Evolutionary conservation across 169 alveolate species (phyloP).

Genomic region (Ichthyophthirius multifiliis): DNA sequence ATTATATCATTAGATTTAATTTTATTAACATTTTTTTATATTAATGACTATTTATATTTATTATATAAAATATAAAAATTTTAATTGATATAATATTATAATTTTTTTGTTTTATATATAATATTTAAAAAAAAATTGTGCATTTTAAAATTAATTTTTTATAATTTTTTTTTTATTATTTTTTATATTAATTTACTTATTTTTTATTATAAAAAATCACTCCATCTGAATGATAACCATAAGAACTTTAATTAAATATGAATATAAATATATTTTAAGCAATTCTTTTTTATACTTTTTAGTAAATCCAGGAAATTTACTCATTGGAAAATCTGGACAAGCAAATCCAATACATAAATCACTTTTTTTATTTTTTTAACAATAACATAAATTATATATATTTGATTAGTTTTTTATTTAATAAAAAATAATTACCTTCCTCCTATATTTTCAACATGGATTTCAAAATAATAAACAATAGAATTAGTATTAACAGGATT

Average conservation of each 20-base stretch:
- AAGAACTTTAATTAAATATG: not conserved
- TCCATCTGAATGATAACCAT: slow-evolving; percentile 1
- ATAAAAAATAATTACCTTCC: not conserved
- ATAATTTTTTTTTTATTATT: not conserved
- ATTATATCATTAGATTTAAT: not conserved
- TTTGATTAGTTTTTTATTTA: too few relatives aligned
- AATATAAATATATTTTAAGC: not conserved
- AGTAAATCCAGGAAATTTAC: slow-evolving; percentile 3
- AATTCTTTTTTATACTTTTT: not conserved
- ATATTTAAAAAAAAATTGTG: not conserved
- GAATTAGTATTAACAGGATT: not conserved
- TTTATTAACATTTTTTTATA: not conserved
- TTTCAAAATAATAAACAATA: not conserved
- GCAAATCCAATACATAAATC: slow-evolving; percentile 23
- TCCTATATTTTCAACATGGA: not conserved
- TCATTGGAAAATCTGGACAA: slow-evolving; percentile 10
- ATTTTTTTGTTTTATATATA: not conserved
- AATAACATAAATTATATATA: too few relatives aligned
- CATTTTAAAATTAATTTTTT: not conserved
- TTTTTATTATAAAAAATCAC: not conserved
- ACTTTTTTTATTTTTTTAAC: not conserved
- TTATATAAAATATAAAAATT: too few relatives aligned
- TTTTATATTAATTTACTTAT: not conserved
- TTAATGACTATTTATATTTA: too few relatives aligned
- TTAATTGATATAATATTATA: too few relatives aligned